These are phyloP conservation scores for Halophytophthora polymorphica DNA, from an alignment of 352 stramenopile genomes.

Conservation along the genomic window DNA sequence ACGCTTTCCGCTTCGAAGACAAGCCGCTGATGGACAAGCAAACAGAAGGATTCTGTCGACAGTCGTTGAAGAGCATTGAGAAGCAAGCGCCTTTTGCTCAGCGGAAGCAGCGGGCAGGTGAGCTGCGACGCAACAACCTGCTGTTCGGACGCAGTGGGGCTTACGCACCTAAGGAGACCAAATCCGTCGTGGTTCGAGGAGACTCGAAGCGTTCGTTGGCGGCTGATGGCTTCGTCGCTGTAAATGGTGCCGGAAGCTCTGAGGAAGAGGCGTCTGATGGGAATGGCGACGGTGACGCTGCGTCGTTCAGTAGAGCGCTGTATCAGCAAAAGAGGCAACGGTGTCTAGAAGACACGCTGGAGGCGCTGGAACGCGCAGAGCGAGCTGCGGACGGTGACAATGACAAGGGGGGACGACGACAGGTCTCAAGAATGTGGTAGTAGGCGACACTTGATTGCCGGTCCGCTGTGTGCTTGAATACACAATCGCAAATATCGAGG, in stretches of 20 bases:
- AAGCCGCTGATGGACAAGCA: slow-evolving; percentile 19
- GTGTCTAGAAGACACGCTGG: slow-evolving; percentile 33
- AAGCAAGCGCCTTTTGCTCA: slow-evolving; percentile 13
- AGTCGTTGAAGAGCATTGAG: slow-evolving; percentile 18
- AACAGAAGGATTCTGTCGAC: slow-evolving; percentile 21
- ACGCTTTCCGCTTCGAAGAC: slow-evolving; percentile 50
- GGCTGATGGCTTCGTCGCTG: slow-evolving; percentile 48
- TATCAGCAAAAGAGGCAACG: slow-evolving; percentile 6
- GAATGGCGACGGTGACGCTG: slow-evolving; percentile 12
- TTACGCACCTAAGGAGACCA: slow-evolving; percentile 47
- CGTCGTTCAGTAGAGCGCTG: slow-evolving; percentile 4
- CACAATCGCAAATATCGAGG: too few relatives aligned
- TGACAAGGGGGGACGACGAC: slow-evolving; percentile 7
- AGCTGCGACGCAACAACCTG: slow-evolving; percentile 41
- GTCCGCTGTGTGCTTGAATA: too few relatives aligned
- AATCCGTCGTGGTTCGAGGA: slow-evolving; percentile 38
- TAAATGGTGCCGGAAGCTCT: slow-evolving; percentile 44
- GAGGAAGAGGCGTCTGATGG: slow-evolving; percentile 17
- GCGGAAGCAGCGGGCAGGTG: slow-evolving; percentile 28
- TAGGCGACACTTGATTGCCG: not conserved
- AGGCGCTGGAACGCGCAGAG: slow-evolving; percentile 43
- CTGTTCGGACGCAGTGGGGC: slow-evolving; percentile 40
- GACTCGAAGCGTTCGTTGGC: slow-evolving; percentile 26
- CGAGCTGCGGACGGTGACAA: slow-evolving; percentile 2
- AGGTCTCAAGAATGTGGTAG: slow-evolving; percentile 14